Evolutionary conservation across 331 rosid genomes (phyloP).

Genomic region (Quercus lobata): DNA sequence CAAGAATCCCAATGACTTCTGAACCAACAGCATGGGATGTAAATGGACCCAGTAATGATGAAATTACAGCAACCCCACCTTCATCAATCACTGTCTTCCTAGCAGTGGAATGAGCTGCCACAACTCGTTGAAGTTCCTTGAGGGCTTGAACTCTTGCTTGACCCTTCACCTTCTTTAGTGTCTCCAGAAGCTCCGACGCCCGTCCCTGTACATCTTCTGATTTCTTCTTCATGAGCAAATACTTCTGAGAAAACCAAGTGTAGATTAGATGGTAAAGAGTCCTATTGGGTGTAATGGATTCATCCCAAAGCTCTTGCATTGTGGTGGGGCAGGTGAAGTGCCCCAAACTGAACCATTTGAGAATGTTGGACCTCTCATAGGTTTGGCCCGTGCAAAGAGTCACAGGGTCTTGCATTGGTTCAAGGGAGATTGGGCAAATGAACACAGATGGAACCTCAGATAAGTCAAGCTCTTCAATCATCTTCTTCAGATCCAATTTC

Average conservation of each 20-base stretch:
- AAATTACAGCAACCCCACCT: conserved; percentile 63
- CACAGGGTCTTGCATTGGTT: conserved; percentile 94
- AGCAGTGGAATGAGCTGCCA: conserved; percentile 54
- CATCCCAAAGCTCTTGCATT: conserved; percentile 97
- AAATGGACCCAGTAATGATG: conserved; percentile 70
- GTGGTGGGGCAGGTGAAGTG: conserved; percentile 87
- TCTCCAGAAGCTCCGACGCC: conserved; percentile 69
- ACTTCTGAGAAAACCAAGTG: conserved; percentile 86
- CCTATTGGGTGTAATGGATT: conserved; percentile 71
- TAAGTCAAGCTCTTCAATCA: conserved; percentile 74
- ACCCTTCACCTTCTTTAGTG: conserved; percentile 76
- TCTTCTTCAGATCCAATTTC: conserved; percentile 76
- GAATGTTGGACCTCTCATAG: conserved; percentile 81
- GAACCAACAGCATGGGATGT: conserved; percentile 89
- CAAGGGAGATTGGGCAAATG: conserved; percentile 89
- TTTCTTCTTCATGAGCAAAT: conserved; percentile 71
- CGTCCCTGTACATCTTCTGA: conserved; percentile 91
- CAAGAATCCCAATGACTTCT: conserved; percentile 75
- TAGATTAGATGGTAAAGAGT: conserved; percentile 62
- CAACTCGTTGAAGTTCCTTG: conserved; percentile 73
- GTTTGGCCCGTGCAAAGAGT: conserved; percentile 96
- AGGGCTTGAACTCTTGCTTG: conserved; percentile 81
- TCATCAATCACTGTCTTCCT: conserved; percentile 51
- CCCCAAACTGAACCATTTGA: conserved; percentile 77
- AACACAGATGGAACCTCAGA: conserved; percentile 77